Evolutionary conservation across 73 alveolate genomes (phyloP), one percentile per base, ranked within the genome.

Genomic region (Symbiodinium pilosum): DNA sequence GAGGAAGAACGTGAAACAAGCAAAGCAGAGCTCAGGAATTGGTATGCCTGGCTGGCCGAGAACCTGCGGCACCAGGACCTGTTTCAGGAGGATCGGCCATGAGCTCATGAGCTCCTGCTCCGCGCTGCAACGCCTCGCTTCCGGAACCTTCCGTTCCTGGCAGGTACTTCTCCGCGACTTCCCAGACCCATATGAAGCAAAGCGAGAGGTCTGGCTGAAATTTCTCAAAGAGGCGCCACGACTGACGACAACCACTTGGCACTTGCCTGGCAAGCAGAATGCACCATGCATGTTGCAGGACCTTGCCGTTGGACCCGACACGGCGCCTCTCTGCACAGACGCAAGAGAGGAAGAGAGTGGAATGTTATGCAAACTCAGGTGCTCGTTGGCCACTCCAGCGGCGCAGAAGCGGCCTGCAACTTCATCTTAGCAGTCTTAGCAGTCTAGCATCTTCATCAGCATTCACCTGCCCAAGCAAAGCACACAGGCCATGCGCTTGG

Each of bases 311-410:
- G 85, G 85, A 9, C 44, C 43, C 28, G 85, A 73, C 44, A 73
- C 85, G 1, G 73, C 26, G 4, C 73, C 73, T 24, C 32, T 30
- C n/a, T n/a, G n/a, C n/a, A n/a, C n/a, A n/a, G n/a, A n/a, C n/a
- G n/a, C n/a, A n/a, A n/a, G n/a, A n/a, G n/a, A n/a, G n/a, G n/a
- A n/a, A n/a, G n/a, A n/a, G n/a, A n/a, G n/a, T n/a, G n/a, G n/a
- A n/a, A n/a, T n/a, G n/a, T n/a, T n/a, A n/a, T 54, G 73, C 20
- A 54, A n/a, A 2, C n/a, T n/a, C 73, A 54, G 73, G 85, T 73
- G 44, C 85, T 73, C 7, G 85, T 73, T 9, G 85, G 85, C 26
- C 85, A 73, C 44, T 73, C 85, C 85, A 34, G 44, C 7, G 85
- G 85, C 34, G 85, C 85, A 9, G 44, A 73, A 36, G 85, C 85